Evolutionary conservation across 331 rosid species (phyloP).

Genomic region (Rhamnella rubrinervis): DNA sequence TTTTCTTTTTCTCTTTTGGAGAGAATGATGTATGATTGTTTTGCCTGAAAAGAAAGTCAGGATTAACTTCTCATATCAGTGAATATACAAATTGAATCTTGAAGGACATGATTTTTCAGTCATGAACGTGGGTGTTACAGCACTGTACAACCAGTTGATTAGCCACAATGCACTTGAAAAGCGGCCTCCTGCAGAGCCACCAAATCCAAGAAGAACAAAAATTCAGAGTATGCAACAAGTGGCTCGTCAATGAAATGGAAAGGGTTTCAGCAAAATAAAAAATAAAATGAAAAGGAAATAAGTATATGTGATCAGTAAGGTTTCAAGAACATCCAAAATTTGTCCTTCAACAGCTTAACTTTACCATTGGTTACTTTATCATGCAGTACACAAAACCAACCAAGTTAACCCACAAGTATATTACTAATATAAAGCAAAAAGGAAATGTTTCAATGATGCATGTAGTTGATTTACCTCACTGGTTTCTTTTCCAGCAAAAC

Average conservation of each 20-base stretch:
- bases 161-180: slow-evolving; percentile 28
- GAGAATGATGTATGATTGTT: no score
- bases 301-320: no score
- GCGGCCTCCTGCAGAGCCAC: slow-evolving; percentile 52
- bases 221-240: not conserved
- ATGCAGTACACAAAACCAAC: no score
- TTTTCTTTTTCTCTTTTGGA: no score
- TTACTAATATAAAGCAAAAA: no score
- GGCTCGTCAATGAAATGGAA: not conserved
- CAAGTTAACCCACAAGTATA: no score
- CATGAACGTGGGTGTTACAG: not conserved
- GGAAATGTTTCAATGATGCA: no score
- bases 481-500: slow-evolving; percentile 29
- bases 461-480: slow-evolving; percentile 46
- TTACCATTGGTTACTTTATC: no score
- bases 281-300: no score
- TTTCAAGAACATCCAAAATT: no score
- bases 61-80: slow-evolving; percentile 22
- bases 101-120: not conserved
- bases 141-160: slow-evolving; percentile 56
- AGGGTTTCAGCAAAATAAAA: not conserved
- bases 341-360: no score
- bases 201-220: not conserved
- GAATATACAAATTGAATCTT: slow-evolving; percentile 29
- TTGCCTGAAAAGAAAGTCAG: slow-evolving; percentile 20